phyloP scores from a whole-genome alignment of 768 basidiomycete genomes.

The Cytidiella melzeri region DNA sequence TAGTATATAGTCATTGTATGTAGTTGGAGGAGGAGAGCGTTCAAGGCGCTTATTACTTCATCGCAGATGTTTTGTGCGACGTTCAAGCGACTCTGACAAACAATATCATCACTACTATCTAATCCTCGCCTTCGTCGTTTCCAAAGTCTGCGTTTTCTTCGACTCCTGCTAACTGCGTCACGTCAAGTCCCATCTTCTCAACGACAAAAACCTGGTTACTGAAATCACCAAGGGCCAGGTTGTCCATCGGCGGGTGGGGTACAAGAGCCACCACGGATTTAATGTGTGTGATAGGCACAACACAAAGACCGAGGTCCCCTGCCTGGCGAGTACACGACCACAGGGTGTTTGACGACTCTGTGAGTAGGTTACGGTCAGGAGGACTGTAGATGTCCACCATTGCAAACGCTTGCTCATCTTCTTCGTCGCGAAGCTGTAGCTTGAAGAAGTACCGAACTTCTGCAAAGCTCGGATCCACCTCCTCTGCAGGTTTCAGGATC shows the following conservation, averaged over 20 bases:
- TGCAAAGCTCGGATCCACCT: not conserved
- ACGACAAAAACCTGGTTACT: not conserved
- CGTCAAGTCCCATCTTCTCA: not conserved
- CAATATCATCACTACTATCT: no score
- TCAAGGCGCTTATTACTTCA: no score
- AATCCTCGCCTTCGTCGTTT: not conserved
- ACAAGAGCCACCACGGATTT: not conserved
- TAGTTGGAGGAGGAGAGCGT: no score
- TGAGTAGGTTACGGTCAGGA: slow-evolving; percentile 8
- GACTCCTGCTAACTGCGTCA: not conserved
- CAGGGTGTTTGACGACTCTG: slow-evolving; percentile 6
- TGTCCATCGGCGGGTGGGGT: not conserved
- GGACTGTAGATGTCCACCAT: slow-evolving; percentile 7
- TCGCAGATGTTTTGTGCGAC: no score
- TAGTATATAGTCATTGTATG: no score
- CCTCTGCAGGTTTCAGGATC: not conserved
- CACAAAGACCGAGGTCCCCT: slow-evolving; percentile 7
- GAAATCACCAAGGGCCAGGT: not conserved
- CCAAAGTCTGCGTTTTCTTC: not conserved
- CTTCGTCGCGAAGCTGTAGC: not conserved
- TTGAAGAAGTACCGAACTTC: slow-evolving; percentile 13
- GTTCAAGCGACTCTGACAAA: no score
- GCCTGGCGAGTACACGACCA: slow-evolving; percentile 5
- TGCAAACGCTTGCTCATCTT: slow-evolving; percentile 3
- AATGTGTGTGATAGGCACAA: slow-evolving; percentile 2